These are phyloP conservation scores for Termitomyces sp. DNA, from an alignment of 768 basidiomycete genomes.

Conservation along the genomic window DNA sequence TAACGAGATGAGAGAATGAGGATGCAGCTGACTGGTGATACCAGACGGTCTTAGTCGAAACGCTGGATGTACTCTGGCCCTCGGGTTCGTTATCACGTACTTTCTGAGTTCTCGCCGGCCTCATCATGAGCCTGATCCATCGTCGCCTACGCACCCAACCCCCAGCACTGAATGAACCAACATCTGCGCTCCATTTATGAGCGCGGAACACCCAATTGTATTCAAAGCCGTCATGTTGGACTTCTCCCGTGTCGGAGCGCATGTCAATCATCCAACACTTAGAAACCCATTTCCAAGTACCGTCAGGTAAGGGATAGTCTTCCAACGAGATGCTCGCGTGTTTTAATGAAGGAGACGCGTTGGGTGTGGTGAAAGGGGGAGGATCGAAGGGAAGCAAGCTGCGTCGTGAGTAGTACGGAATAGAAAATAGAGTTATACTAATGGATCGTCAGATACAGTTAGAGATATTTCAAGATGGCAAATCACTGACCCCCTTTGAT, in stretches of 20 bases:
- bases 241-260: slow-evolving; percentile 70
- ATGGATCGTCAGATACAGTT: neutral
- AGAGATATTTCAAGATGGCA: neutral
- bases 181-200: slow-evolving; percentile 61
- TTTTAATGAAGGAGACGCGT: slow-evolving; percentile 33
- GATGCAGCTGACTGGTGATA: slow-evolving; percentile 28
- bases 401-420: slow-evolving; percentile 65
- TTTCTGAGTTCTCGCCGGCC: slow-evolving; percentile 39
- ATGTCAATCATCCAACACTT: slow-evolving; percentile 86
- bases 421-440: slow-evolving; percentile 67
- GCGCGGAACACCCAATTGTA: slow-evolving; percentile 78
- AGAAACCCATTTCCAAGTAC: slow-evolving; percentile 80
- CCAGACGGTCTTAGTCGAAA: neutral
- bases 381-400: slow-evolving; percentile 74
- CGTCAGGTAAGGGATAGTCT: slow-evolving; percentile 75
- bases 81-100: slow-evolving; percentile 15
- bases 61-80: slow-evolving; percentile 5
- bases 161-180: slow-evolving; percentile 58
- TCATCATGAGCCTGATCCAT: slow-evolving; percentile 87
- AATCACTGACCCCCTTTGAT: slow-evolving; percentile 69
- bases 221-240: slow-evolving; percentile 82
- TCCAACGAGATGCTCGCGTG: slow-evolving; percentile 56
- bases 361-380: slow-evolving; percentile 65
- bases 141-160: slow-evolving; percentile 75
- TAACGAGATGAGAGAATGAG: slow-evolving; percentile 26